Evolutionary conservation across 2,329 filamentous ascomycete species (phyloP), one percentile per base, ranked within the genome.

Genomic region (Fusarium luffae): DNA sequence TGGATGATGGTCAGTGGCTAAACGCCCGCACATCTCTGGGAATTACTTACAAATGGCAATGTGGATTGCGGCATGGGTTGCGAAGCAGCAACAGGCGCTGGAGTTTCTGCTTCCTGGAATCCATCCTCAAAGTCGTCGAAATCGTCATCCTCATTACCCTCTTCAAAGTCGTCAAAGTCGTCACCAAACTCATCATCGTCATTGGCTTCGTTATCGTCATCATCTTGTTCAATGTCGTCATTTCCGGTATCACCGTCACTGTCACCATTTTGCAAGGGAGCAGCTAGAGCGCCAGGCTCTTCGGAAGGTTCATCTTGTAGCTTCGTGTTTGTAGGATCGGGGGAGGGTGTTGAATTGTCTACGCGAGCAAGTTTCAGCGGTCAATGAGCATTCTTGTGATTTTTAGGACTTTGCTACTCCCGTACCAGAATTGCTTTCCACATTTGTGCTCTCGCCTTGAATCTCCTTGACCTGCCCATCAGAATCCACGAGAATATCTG

Each of bases 61-160:
- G 78, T 76, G 23, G 79, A 74, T 68, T 80, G 77, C 63, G 80
- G 79, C 63, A 79, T 75, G 76, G 75, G 28, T 41, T 65, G 64
- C 58, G 64, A 30, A 75, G 76, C 66, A 32, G 77, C 68, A 30
- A 71, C 44, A 49, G 77, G 60, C 42, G 79, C 56, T 42, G 64
- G 68, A 54, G 79, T 76, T 57, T 83, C 83, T 59, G 86, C 78
- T 77, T 88, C 83, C 74, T 93, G 86, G 76, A 93, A 93, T 40
- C 85, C 89, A 71, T 90, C 91, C 76, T 92, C 90, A 79, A 93
- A 93, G 74, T 92, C 90, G 74, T 89, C 88, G 80, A 90, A 90
- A 74, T 86, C 86, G 27, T 82, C 83, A 47, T 82, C 83, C 10
- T 82, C 84, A 59, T 83, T 85, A 50, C 86, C 87, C 74, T 89